These are phyloP conservation scores for Neurospora sp. DNA, from an alignment of 495 filamentous ascomycete species.

Conservation along the genomic window DNA sequence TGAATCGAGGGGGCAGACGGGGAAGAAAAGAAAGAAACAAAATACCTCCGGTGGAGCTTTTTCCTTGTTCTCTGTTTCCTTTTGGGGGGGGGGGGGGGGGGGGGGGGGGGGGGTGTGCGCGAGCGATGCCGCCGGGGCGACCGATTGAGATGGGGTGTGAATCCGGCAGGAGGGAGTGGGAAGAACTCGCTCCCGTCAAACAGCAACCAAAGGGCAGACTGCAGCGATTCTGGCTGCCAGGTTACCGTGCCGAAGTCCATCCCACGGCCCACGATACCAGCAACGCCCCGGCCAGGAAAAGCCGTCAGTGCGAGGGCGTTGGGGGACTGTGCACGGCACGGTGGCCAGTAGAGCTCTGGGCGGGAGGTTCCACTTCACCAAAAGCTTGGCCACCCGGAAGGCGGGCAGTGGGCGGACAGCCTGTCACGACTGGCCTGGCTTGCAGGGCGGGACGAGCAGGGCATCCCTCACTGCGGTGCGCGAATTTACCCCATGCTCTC, in stretches of 20 bases:
- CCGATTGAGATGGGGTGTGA: background rate
- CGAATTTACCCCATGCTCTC: background rate
- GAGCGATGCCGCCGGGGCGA: background rate
- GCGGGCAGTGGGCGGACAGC: background rate
- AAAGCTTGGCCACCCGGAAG: background rate
- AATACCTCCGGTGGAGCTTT: background rate
- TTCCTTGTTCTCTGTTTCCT: background rate
- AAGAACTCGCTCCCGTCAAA: background rate
- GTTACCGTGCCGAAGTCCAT: background rate
- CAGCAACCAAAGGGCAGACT: background rate
- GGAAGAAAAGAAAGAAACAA: slow-evolving; percentile 6
- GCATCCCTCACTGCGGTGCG: background rate
- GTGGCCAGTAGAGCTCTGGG: background rate
- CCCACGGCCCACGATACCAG: background rate
- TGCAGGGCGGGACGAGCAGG: background rate
- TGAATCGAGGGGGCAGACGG: background rate
- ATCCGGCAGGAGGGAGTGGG: background rate
- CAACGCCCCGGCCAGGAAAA: background rate
- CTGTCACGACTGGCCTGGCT: background rate
- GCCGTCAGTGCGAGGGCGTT: background rate
- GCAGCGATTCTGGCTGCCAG: background rate
- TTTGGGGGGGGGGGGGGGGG: too few relatives aligned
- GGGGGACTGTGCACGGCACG: background rate
- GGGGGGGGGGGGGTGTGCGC: too few relatives aligned
- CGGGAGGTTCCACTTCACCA: background rate